phyloP scores from a whole-genome alignment of 2,329 filamentous ascomycete genomes.

The Penicillium sp. region DNA sequence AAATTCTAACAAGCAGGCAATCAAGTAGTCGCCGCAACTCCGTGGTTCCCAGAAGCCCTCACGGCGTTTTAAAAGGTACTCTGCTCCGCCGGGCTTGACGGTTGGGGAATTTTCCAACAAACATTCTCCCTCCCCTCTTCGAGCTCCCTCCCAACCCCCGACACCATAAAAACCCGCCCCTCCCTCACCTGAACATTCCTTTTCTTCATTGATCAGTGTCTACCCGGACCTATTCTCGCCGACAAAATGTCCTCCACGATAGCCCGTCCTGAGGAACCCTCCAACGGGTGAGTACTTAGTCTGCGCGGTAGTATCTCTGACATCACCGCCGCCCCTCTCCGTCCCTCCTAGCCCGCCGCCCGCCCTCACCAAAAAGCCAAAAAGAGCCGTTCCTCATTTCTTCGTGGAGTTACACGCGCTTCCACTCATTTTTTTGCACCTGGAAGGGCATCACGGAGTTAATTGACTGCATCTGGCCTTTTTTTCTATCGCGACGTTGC shows the following conservation, averaged over 20 bases:
- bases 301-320: constrained; percentile 35
- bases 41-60: constrained; percentile 19
- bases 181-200: constrained; percentile 17
- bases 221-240: constrained; percentile 7
- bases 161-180: constrained; percentile 17
- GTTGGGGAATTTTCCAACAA: constrained; percentile 29
- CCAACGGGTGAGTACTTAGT: constrained; percentile 55
- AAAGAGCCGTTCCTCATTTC: constrained; percentile 4
- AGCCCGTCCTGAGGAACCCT: constrained; percentile 55
- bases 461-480: constrained; percentile 6
- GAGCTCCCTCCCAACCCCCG: constrained; percentile 19
- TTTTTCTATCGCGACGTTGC: constrained; percentile 1
- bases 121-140: constrained; percentile 30
- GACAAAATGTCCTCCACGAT: constrained; percentile 57
- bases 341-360: constrained; percentile 22
- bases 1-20: constrained; percentile 20
- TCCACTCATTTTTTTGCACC: background rate
- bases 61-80: constrained; percentile 41
- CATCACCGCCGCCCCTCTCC: constrained; percentile 41
- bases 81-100: constrained; percentile 37
- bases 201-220: constrained; percentile 20
- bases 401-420: background rate
- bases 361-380: constrained; percentile 12
- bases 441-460: background rate
- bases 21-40: constrained; percentile 14